These are phyloP conservation scores for Penicillium daleae DNA, from an alignment of 495 filamentous ascomycete genomes.

Conservation along the genomic window DNA sequence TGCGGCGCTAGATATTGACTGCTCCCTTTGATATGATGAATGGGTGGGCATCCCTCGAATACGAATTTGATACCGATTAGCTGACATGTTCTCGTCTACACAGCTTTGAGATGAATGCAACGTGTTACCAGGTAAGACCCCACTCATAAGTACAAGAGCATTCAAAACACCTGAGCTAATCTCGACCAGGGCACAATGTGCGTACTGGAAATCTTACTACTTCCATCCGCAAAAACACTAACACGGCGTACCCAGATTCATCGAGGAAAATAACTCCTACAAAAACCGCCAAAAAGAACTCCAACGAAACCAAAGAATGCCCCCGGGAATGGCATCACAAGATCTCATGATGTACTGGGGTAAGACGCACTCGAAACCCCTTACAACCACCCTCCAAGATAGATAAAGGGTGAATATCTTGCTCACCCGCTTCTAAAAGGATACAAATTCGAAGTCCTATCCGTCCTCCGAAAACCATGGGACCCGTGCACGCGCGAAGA, in stretches of 20 bases:
- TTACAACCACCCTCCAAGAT: not conserved
- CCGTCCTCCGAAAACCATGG: slow-evolving; percentile 73
- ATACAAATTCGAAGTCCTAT: slow-evolving; percentile 94
- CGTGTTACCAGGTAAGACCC: slow-evolving; percentile 79
- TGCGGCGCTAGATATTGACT: slow-evolving; percentile 70
- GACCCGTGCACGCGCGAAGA: slow-evolving; percentile 66
- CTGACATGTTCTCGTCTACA: slow-evolving; percentile 13
- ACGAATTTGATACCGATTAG: not conserved
- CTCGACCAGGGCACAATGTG: slow-evolving; percentile 74
- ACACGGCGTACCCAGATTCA: slow-evolving; percentile 65
- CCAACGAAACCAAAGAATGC: slow-evolving; percentile 55
- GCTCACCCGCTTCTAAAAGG: slow-evolving; percentile 52
- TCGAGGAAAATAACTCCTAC: slow-evolving; percentile 84
- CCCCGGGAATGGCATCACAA: slow-evolving; percentile 61
- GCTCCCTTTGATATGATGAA: slow-evolving; percentile 80
- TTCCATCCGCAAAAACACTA: slow-evolving; percentile 4
- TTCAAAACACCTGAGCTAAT: slow-evolving; percentile 22
- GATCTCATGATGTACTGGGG: slow-evolving; percentile 70
- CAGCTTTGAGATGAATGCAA: slow-evolving; percentile 97
- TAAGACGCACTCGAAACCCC: slow-evolving; percentile 29
- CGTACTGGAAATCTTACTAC: slow-evolving; percentile 24
- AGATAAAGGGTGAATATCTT: not conserved
- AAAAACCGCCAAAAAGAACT: slow-evolving; percentile 59
- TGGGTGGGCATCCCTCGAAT: slow-evolving; percentile 56
- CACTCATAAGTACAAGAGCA: not conserved